Percentiles rank a stretch among this genome's conserved stretches.
These are phyloP conservation scores for Rosa rugosa DNA, from an alignment of 306 rosid species.

Conservation along the genomic window DNA sequence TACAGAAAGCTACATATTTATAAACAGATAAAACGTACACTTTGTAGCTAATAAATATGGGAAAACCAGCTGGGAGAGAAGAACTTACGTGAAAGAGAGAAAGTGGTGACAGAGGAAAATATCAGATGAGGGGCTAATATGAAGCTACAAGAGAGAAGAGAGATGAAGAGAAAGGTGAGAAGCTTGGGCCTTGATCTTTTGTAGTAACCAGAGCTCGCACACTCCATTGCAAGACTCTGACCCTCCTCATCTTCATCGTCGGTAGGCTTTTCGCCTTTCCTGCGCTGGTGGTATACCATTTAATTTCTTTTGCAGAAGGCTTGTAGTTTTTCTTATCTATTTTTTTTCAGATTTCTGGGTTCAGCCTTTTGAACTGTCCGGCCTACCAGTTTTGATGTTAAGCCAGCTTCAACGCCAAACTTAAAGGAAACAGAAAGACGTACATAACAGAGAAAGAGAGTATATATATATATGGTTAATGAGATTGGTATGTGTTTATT, in stretches of 20 bases:
- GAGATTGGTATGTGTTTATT: not conserved
- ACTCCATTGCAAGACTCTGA: constrained; percentile 43
- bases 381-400: not conserved
- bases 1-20: not conserved
- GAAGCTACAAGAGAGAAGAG: constrained; percentile 57
- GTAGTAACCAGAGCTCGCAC: constrained; percentile 36
- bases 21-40: not conserved
- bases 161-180: constrained; percentile 50
- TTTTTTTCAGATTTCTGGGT: not conserved
- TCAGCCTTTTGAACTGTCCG: not conserved
- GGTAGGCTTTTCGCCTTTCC: constrained; percentile 21
- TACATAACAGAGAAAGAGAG: not conserved
- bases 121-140: constrained; percentile 48
- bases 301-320: constrained; percentile 18
- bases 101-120: constrained; percentile 36
- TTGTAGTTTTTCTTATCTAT: constrained; percentile 4
- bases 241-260: constrained; percentile 48
- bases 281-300: constrained; percentile 65
- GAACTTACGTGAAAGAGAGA: constrained; percentile 46
- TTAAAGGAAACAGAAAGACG: not conserved
- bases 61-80: not conserved
- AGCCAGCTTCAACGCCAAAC: not conserved
- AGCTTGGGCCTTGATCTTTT: constrained; percentile 64
- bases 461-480: too few relatives aligned
- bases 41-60: not conserved